These are phyloP conservation scores for Didymella glomerata DNA, from an alignment of 2,329 filamentous ascomycete species.

Conservation along the genomic window DNA sequence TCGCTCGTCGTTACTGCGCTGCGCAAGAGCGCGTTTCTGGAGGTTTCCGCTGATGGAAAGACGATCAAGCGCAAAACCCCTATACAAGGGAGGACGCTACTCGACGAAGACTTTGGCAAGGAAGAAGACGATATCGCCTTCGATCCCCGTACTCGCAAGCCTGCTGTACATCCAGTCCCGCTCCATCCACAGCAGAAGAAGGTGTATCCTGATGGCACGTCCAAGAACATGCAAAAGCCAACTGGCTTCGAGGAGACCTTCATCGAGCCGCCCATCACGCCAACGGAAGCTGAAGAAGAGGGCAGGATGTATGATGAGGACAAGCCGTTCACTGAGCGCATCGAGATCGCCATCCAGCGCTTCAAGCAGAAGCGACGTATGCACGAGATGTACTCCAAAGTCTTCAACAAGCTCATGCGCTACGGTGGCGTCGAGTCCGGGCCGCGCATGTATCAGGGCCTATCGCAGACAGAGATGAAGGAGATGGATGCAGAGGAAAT, in stretches of 20 bases:
- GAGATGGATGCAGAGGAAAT: slow-evolving; percentile 70
- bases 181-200: slow-evolving; percentile 42
- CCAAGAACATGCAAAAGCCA: slow-evolving; percentile 54
- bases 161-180: slow-evolving; percentile 34
- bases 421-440: slow-evolving; percentile 80
- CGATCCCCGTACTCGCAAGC: slow-evolving; percentile 37
- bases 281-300: slow-evolving; percentile 72
- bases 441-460: slow-evolving; percentile 69
- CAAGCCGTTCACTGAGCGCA: slow-evolving; percentile 67
- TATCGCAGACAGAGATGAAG: slow-evolving; percentile 68
- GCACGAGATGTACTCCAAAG: slow-evolving; percentile 64
- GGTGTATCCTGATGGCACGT: slow-evolving; percentile 45
- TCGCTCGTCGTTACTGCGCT: slow-evolving; percentile 53
- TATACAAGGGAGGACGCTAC: slow-evolving; percentile 42
- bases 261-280: slow-evolving; percentile 80
- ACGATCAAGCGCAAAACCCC: slow-evolving; percentile 55
- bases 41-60: slow-evolving; percentile 54
- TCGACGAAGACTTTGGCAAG: slow-evolving; percentile 41
- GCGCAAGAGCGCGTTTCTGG: slow-evolving; percentile 53
- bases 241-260: slow-evolving; percentile 72
- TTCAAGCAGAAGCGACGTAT: slow-evolving; percentile 81
- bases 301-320: slow-evolving; percentile 70
- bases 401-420: slow-evolving; percentile 82
- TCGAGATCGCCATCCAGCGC: slow-evolving; percentile 84
- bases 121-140: slow-evolving; percentile 43